Percentiles rank a stretch among this genome's conserved stretches.
Evolutionary conservation across 495 filamentous ascomycete genomes (phyloP).

Genomic region (Penicillium taxi): DNA sequence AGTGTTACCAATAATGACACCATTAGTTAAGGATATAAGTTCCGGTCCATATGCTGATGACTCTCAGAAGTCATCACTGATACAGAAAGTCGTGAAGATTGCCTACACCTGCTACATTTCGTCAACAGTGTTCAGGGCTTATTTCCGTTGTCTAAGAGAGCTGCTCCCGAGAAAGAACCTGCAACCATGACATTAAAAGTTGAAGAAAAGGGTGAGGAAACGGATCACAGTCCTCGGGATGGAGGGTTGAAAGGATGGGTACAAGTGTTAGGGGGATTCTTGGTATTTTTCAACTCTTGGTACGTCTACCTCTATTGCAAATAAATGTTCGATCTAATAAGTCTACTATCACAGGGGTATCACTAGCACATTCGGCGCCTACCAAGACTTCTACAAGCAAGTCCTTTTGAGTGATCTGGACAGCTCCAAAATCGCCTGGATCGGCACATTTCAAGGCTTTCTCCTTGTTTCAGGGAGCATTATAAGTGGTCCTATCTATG

Average conservation of each 20-base stretch:
- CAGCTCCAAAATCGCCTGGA: slow-evolving; percentile 36
- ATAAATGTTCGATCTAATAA: background rate
- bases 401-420: slow-evolving; percentile 23
- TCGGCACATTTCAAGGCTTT: slow-evolving; percentile 38
- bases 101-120: too few species aligned
- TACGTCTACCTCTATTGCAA: background rate
- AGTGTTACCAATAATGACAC: too few species aligned
- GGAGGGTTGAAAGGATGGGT: slow-evolving; percentile 2
- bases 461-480: slow-evolving; percentile 35
- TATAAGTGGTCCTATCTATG: slow-evolving; percentile 36
- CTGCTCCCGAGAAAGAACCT: too few species aligned
- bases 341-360: slow-evolving; percentile 24
- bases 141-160: too few species aligned
- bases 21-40: too few species aligned
- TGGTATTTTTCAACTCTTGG: slow-evolving; percentile 5
- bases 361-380: slow-evolving; percentile 40
- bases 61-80: too few species aligned
- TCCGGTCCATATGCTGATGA: too few species aligned
- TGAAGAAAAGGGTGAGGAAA: too few species aligned
- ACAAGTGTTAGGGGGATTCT: slow-evolving; percentile 2
- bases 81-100: too few species aligned
- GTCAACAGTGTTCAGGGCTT: too few species aligned
- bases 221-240: too few species aligned
- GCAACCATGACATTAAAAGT: too few species aligned
- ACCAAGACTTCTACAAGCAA: slow-evolving; percentile 38